Evolutionary conservation across 352 stramenopile species (phyloP), one percentile per base, ranked within the genome.

Genomic region (Globisporangium camurandrum): DNA sequence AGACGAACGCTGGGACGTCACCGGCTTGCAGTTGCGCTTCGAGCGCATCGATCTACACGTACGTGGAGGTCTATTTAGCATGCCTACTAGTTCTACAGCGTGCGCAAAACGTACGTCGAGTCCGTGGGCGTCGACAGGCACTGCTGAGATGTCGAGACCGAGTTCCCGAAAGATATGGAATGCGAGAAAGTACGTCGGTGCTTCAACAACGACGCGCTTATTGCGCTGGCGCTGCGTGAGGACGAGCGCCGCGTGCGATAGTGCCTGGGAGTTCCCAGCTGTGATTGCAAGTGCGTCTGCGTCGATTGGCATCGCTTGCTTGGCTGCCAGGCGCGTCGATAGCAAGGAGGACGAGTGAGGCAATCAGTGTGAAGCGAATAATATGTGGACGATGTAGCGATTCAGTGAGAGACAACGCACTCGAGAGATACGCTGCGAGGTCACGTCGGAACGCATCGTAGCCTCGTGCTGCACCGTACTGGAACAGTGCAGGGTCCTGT

Each of bases 111-210:
- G 17, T 58, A 95, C 79, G 50, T 96, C 57, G 24, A 94, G 54
- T 0, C 77, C 78, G 28, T 88, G 45, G 30, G 68, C 61, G 26
- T 88, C 88, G 28, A 94, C 88, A 11, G 72, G 82, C 16, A 97
- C 59, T 16, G 69, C 64, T 40, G 80, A 66, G 27, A 97, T 49
- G 23, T 86, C 69, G 11, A 97, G 61, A 19, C 85, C 80, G 54
- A 96, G 74, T 48, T 95, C 89, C 28, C 70, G 70, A 46, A 98
- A 97, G 67, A 98, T 96, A 34, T 87, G 68, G 33, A 87, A 76
- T 8, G 80, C 88, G 12, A 97, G 62, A 51, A 97, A 97, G 62
- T 98, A 97, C 4, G 88, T 97, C 11, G 91, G 93, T 17, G 91
- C 70, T 61, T 97, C 90, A 3, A 97, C 73, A 53, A 94, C 91